A percentile compares a stretch with the other conserved stretches of the same genome.
These are phyloP conservation scores for Juglanconis sp. DNA, from an alignment of 2,329 filamentous ascomycete species.

Conservation along the genomic window DNA sequence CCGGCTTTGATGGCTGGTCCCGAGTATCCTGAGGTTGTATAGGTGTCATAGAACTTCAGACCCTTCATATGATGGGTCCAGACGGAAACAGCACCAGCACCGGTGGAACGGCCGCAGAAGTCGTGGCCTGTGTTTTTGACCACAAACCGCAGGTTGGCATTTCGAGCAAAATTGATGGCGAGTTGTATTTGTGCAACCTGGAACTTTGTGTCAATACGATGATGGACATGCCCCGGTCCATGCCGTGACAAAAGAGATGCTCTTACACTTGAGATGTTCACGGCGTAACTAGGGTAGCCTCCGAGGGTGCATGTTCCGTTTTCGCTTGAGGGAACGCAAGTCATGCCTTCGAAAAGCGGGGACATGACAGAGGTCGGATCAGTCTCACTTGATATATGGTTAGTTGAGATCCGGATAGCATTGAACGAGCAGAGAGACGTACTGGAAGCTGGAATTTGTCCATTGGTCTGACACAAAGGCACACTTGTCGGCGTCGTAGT, in stretches of 20 bases:
- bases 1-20: constrained; percentile 39
- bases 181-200: constrained; percentile 41
- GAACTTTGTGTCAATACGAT: not conserved
- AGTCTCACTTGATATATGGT: not conserved
- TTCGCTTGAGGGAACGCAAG: constrained; percentile 30
- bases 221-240: too few relatives aligned
- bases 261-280: constrained; percentile 34
- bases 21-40: constrained; percentile 15
- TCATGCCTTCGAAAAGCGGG: constrained; percentile 21
- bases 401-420: not conserved
- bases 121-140: constrained; percentile 54
- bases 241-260: not conserved
- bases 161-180: constrained; percentile 44
- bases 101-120: constrained; percentile 38
- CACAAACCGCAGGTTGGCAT: constrained; percentile 45
- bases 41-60: constrained; percentile 19
- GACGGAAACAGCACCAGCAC: constrained; percentile 35
- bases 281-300: constrained; percentile 39
- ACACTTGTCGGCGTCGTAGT: constrained; percentile 41
- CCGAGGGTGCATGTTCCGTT: constrained; percentile 35
- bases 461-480: constrained; percentile 32
- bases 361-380: constrained; percentile 13
- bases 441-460: constrained; percentile 34
- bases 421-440: not conserved
- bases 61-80: constrained; percentile 31